Evolutionary conservation across 495 filamentous ascomycete genomes (phyloP).

Genomic region (Aspergillus haitiensis): DNA sequence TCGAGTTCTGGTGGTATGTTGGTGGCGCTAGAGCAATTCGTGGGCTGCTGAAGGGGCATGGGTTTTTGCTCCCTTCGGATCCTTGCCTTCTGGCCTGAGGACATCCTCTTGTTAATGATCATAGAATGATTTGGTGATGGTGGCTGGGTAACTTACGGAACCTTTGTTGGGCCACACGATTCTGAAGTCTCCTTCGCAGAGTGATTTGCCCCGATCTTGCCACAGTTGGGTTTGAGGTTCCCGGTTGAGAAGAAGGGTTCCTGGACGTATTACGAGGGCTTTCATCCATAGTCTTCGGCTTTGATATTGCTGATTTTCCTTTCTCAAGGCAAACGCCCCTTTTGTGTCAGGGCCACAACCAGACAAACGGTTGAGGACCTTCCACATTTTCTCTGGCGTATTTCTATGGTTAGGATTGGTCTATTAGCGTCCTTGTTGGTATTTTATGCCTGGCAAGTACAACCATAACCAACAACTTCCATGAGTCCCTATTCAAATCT

Average conservation of each 20-base stretch:
- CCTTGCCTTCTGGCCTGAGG: neutral
- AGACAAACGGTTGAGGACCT: neutral
- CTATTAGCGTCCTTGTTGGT: neutral
- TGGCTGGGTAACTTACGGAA: neutral
- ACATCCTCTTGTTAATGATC: neutral
- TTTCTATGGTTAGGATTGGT: no score
- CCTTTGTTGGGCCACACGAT: neutral
- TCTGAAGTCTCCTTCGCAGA: neutral
- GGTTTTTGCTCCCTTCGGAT: neutral
- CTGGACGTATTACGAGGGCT: neutral
- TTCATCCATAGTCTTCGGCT: neutral
- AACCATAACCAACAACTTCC: no score
- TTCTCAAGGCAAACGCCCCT: neutral
- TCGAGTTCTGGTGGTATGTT: neutral
- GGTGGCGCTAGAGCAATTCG: neutral
- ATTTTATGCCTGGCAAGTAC: neutral
- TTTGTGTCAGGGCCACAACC: neutral
- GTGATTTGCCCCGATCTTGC: neutral
- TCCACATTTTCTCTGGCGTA: neutral
- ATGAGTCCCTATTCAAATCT: neutral
- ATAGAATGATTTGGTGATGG: neutral
- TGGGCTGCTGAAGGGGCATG: neutral
- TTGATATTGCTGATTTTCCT: neutral
- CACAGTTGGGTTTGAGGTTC: neutral
- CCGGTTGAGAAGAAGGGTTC: neutral